These are phyloP conservation scores for Saksenaea vasiformis DNA, from an alignment of 371 early-diverging fungal genomes.

Conservation along the genomic window DNA sequence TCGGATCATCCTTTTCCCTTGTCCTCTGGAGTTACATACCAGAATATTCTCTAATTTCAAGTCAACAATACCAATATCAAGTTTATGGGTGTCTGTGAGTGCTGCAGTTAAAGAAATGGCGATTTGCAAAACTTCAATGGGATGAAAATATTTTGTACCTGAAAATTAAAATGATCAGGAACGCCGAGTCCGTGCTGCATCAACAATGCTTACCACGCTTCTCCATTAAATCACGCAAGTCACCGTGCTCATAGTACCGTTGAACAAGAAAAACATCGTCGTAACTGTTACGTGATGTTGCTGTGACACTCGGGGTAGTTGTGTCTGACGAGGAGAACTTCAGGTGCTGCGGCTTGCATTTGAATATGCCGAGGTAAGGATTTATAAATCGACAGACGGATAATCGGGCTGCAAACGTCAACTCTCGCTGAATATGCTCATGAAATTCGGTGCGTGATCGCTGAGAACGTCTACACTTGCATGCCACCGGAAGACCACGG, in stretches of 20 bases:
- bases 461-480: conserved; percentile 23
- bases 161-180: neutral
- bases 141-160: conserved; percentile 17
- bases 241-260: conserved; percentile 27
- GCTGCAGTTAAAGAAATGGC: conserved; percentile 35
- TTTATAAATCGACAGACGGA: conserved; percentile 29
- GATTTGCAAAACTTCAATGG: conserved; percentile 29
- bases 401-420: conserved; percentile 31
- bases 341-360: conserved; percentile 8
- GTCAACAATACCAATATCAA: conserved; percentile 40
- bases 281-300: neutral
- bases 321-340: neutral
- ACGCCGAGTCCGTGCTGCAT: neutral
- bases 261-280: conserved; percentile 23
- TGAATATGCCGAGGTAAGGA: conserved; percentile 28
- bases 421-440: conserved; percentile 18
- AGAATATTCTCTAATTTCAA: conserved; percentile 43
- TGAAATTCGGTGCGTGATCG: neutral
- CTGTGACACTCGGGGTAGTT: neutral
- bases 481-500: conserved; percentile 23
- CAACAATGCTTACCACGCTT: neutral
- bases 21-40: neutral
- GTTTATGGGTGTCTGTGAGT: conserved; percentile 29
- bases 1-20: neutral
- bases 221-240: conserved; percentile 31